phyloP scores from a whole-genome alignment of 2,329 filamentous ascomycete species.

The Ceratocystis eucalypticola region DNA sequence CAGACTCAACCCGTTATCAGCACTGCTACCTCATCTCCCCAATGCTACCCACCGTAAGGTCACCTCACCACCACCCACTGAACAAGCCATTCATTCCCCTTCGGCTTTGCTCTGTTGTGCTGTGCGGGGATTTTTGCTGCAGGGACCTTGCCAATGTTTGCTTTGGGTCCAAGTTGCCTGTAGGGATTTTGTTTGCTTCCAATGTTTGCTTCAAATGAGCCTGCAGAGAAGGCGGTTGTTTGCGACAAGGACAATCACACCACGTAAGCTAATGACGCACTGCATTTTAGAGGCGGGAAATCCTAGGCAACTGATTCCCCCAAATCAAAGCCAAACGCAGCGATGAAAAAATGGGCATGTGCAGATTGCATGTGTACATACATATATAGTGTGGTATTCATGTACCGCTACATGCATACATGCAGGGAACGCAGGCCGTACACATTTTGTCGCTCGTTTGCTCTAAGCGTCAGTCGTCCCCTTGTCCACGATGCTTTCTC shows the following conservation, averaged over 20 bases:
- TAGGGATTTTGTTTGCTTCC: background rate
- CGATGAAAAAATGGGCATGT: background rate
- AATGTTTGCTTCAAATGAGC: background rate
- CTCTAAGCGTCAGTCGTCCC: no score
- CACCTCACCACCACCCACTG: no score
- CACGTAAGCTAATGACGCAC: background rate
- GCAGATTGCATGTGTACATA: background rate
- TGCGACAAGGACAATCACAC: background rate
- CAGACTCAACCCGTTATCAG: background rate
- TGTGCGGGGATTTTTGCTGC: background rate
- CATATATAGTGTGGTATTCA: background rate
- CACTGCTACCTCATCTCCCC: background rate
- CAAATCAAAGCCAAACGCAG: background rate
- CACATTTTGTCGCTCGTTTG: no score
- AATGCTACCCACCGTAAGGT: no score
- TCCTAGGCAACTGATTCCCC: background rate
- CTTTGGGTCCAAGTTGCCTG: background rate
- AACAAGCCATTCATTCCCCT: background rate
- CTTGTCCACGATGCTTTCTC: no score
- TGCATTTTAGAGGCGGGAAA: background rate
- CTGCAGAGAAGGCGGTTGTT: background rate
- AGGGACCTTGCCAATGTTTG: slow-evolving; percentile 3
- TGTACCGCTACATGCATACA: no score
- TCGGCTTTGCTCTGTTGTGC: background rate
- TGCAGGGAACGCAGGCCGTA: no score